A percentile compares a stretch with the other conserved stretches of the same genome.
These are phyloP conservation scores for Kwoniella dendrophila DNA, from an alignment of 768 basidiomycete species.

Conservation along the genomic window DNA sequence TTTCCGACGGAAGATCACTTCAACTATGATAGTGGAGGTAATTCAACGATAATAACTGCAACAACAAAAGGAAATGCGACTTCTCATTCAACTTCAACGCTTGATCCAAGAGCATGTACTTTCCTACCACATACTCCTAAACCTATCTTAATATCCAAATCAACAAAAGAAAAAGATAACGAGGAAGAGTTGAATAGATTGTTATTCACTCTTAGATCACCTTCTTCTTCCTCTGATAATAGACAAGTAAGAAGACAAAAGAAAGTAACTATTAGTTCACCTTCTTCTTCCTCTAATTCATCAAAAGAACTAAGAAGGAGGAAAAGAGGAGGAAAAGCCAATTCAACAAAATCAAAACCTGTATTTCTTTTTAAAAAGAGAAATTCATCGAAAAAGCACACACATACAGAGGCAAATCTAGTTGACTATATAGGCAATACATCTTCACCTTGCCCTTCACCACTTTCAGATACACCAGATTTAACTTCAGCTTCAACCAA, in stretches of 20 bases:
- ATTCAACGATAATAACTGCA: not conserved
- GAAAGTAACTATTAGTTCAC: not conserved
- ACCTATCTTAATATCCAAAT: not conserved
- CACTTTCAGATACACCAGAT: slow-evolving; percentile 11
- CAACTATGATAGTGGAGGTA: not conserved
- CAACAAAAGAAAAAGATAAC: no score
- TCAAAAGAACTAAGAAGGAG: not conserved
- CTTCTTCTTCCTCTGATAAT: not conserved
- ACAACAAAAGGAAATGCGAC: not conserved
- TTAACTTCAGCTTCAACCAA: slow-evolving; percentile 12
- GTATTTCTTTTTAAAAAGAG: not conserved
- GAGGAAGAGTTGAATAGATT: not conserved
- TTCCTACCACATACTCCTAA: not conserved
- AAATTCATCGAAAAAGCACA: not conserved
- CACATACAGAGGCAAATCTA: not conserved
- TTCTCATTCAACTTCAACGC: not conserved
- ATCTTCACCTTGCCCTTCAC: slow-evolving; percentile 7
- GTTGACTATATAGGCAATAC: not conserved
- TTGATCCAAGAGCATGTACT: not conserved
- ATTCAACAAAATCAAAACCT: not conserved
- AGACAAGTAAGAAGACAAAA: no score
- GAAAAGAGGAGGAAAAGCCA: not conserved
- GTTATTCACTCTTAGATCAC: not conserved
- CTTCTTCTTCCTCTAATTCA: not conserved
- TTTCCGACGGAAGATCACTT: not conserved